These are phyloP conservation scores for Calendula officinalis DNA, from an alignment of 129 eudicot species.

Conservation along the genomic window DNA sequence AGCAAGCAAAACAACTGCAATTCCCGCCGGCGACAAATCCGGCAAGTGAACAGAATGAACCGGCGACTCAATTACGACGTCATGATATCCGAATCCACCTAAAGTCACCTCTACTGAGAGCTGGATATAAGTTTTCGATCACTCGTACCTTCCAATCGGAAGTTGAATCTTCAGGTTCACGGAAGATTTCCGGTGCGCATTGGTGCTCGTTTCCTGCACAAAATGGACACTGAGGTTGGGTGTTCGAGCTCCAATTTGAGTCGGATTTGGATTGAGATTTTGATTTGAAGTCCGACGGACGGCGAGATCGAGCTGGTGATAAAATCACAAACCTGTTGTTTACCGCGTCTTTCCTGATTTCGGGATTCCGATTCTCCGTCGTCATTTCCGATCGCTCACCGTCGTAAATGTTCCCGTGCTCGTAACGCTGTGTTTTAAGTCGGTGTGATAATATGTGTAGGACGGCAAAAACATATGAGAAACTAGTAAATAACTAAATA, in stretches of 20 bases:
- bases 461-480: too few species aligned
- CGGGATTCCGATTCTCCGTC: slow-evolving; percentile 45
- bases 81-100: slow-evolving; percentile 84
- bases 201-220: slow-evolving; percentile 87
- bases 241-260: slow-evolving; percentile 34
- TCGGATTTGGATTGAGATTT: slow-evolving; percentile 53
- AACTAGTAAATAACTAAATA: too few species aligned
- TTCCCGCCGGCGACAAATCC: slow-evolving; percentile 50
- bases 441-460: too few species aligned
- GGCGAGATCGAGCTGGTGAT: slow-evolving; percentile 88
- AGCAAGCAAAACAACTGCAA: slow-evolving; percentile 74
- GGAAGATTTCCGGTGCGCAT: slow-evolving; percentile 94
- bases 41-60: slow-evolving; percentile 61
- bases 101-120: slow-evolving; percentile 53
- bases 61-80: slow-evolving; percentile 87
- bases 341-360: slow-evolving; percentile 64
- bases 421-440: slow-evolving; percentile 14
- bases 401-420: slow-evolving; percentile 6
- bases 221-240: slow-evolving; percentile 59
- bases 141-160: slow-evolving; percentile 78
- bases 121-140: slow-evolving; percentile 81
- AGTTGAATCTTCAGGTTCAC: slow-evolving; percentile 45
- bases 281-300: slow-evolving; percentile 90
- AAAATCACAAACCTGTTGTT: slow-evolving; percentile 78
- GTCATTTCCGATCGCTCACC: slow-evolving; percentile 27